Evolutionary conservation across 805 yeast species (phyloP), one percentile per base, ranked within the genome.

Genomic region (Cyberlindnera mrakii): DNA sequence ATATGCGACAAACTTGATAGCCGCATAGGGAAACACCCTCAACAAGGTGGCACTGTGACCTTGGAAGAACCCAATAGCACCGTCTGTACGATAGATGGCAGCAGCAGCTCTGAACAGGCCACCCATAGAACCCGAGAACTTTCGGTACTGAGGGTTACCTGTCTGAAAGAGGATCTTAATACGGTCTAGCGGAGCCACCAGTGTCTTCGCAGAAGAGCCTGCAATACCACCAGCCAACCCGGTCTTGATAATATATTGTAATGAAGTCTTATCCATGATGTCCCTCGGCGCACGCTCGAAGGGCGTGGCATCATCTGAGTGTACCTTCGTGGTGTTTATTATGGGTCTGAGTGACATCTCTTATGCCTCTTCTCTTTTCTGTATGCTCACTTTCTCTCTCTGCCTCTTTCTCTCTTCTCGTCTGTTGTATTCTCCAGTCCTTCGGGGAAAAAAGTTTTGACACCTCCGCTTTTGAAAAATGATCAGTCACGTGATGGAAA

Each of bases 181-280:
- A 54, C 99, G 74, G 64, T 93, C 99, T 45, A 93, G 64, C 1
- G 99, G 99, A 1, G 99, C 99, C 35, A 93, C 86, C 43, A 90
- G 69, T 0, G 98, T 88, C 58, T 93, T 93, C 3, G 96, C 98
- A n/a, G 93, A 87, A 41, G 89, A 80, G 1, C 99, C 99, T 0
- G 98, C 96, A 3, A 86, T 54, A 3, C 99, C 99, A 16, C 99
- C 99, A 0, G 99, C 95, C 1, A 89, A 51, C 0, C 96, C 99
- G 17, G 95, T 82, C 48, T 88, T 73, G 31, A 87, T 46, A 15
- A 93, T 80, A 63, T 91, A 93, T 46, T 85, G 91, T 25, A 82
- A 50, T 5, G 88, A 80, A 41, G 77, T 83, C 53, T 83, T 87
- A 57, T 85, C 82, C n/a, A 64, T 52, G 16, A 7, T 10, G 17